Base-by-base conservation (phyloP, 2,329 filamentous ascomycete genomes). In the Nemania sp. region DNA sequence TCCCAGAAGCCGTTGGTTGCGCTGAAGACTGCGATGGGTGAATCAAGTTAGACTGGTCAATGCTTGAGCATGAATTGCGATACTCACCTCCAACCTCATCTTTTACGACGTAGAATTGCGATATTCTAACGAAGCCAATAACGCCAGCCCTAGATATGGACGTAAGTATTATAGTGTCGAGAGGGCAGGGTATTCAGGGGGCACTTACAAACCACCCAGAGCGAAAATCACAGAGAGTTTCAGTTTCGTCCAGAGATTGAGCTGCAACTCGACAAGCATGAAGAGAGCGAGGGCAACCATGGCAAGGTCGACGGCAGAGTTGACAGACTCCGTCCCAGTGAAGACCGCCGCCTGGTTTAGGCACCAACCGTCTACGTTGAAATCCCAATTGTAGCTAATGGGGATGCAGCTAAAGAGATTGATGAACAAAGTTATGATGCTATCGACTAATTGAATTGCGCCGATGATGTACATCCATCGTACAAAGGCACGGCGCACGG, bases 291-390 rank as follows among this genome's bases (percentile, higher is more conserved):
- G 29, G 7, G 18, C 29, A 13, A 54, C 20, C 52, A 55, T 55
- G 52, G 52, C 52, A 38, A 55, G 24, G 8, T 55, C 52, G 18
- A 55, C 10, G 15, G 29, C 6, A 13, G 52, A 55, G n/a, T 55
- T 55, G 15, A 53, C 15, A 5, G 26, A 32, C 49, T 53, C 49
- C 18, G 49, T 32, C 26, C 1, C 24, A 5, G 49, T 53, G 26
- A 53, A 53, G 6, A 53, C 13, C 11, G 5, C 11, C 20, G 20
- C 49, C 26, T 53, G 49, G 13, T 32, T 22, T 3, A 53, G 24
- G 15, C 49, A 53, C 49, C 49, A 8, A 26, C 26, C 49, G 20
- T 29, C 26, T n/a, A 27, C 18, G 11, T 13, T n/a, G 5, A n/a
- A 5, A 15, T 32, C 26, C 49, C 26, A 32, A 13, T 29, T 32